Evolutionary conservation across 139 green algal genomes (phyloP).

Genomic region (Pseudopediastrum boryanum): DNA sequence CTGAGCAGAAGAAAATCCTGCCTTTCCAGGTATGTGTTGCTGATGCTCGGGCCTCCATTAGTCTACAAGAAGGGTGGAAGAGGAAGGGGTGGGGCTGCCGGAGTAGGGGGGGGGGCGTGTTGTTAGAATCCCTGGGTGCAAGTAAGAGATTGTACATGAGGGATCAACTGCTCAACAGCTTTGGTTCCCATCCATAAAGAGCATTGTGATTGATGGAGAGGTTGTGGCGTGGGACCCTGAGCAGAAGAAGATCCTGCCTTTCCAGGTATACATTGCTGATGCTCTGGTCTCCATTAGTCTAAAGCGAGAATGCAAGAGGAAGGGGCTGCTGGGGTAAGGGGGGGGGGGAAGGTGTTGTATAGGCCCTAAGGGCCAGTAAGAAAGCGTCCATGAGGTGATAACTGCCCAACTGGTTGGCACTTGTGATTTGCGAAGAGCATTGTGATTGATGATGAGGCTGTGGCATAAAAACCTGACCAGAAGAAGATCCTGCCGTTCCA

Average conservation of each 20-base stretch:
- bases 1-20: slow-evolving; percentile 79
- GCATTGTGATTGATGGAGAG: slow-evolving; percentile 92
- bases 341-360: too few species aligned
- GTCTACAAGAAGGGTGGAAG: too few species aligned
- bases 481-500: slow-evolving; percentile 11
- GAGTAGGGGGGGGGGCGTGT: too few species aligned
- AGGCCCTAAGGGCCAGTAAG: too few species aligned
- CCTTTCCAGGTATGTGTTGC: slow-evolving; percentile 88
- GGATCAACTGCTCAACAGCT: too few species aligned
- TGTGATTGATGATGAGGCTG: background rate
- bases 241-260: slow-evolving; percentile 79
- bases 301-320: slow-evolving; percentile 5
- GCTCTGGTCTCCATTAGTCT: background rate
- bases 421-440: too few species aligned
- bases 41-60: background rate
- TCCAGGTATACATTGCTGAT: slow-evolving; percentile 67
- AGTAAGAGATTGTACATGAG: too few species aligned
- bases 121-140: too few species aligned
- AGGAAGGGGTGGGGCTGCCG: too few species aligned
- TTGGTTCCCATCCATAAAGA: too few species aligned
- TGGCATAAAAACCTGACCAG: background rate
- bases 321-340: background rate
- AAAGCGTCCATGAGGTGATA: too few species aligned
- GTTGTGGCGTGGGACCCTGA: slow-evolving; percentile 67
- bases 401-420: too few species aligned